A percentile compares a stretch with the other conserved stretches of the same genome.
Conservation (phyloP, 192 early-diverging fungal species). For the Entophlyctis luteolus region DNA sequence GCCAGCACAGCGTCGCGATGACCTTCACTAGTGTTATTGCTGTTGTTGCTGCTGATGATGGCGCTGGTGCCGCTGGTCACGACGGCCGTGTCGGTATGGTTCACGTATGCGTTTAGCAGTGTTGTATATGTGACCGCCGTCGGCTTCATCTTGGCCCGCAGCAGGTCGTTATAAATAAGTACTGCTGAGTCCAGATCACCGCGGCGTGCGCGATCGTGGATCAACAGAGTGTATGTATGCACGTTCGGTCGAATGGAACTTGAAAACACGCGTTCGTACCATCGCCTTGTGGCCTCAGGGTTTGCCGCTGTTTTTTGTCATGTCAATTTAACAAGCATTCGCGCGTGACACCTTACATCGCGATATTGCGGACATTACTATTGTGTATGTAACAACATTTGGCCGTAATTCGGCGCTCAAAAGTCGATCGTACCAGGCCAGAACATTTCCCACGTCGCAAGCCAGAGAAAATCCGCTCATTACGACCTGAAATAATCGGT, state of each 20-base stretch:
- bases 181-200: constrained; percentile 19
- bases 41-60: no score
- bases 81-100: no score
- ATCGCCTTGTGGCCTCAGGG: constrained; percentile 24
- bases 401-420: constrained; percentile 17
- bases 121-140: constrained; percentile 24
- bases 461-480: constrained; percentile 25
- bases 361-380: constrained; percentile 27
- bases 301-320: constrained; percentile 1
- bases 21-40: no score
- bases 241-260: constrained; percentile 23
- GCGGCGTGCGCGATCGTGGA: constrained; percentile 19
- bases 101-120: constrained; percentile 14
- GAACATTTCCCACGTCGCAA: constrained; percentile 2
- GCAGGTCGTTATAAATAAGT: constrained; percentile 22
- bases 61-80: no score
- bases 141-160: constrained; percentile 6
- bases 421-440: constrained; percentile 27
- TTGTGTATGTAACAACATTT: constrained; percentile 22
- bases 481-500: constrained; percentile 4
- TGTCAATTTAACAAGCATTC: not conserved
- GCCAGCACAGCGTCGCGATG: no score
- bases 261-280: constrained; percentile 29
- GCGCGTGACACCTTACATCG: not conserved
- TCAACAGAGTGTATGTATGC: constrained; percentile 25